Evolutionary conservation across 2,329 filamentous ascomycete species (phyloP).

Genomic region (Colletotrichum higginsianum): DNA sequence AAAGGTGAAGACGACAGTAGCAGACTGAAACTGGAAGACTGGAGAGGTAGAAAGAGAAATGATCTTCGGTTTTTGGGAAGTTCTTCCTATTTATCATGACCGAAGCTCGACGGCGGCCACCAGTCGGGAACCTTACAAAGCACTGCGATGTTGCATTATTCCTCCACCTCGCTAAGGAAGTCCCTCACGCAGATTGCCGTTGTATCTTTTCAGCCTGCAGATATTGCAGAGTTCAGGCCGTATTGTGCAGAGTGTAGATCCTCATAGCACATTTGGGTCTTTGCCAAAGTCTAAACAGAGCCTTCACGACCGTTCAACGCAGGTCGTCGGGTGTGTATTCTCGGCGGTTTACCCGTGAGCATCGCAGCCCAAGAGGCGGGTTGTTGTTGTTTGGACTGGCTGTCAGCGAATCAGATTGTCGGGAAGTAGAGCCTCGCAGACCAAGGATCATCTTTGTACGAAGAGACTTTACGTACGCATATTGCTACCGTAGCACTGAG

Average conservation of each 20-base stretch:
- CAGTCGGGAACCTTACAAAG: too few species aligned
- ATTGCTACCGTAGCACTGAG: neutral
- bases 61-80: too few species aligned
- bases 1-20: neutral
- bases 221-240: neutral
- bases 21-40: too few species aligned
- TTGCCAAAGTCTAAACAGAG: neutral
- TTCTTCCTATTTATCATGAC: neutral
- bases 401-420: neutral
- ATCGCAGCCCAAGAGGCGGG: neutral
- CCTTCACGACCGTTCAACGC: too few species aligned
- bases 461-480: neutral
- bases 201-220: fast-evolving
- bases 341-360: too few species aligned
- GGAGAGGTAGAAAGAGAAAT: too few species aligned
- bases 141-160: neutral
- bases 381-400: neutral
- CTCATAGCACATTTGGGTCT: neutral
- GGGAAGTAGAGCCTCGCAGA: neutral
- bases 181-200: conserved; percentile 3
- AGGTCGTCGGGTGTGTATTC: too few species aligned
- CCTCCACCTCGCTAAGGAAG: neutral
- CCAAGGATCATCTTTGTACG: neutral
- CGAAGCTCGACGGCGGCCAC: neutral
- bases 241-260: neutral